Evolutionary conservation across 371 early-diverging fungal genomes (phyloP).

Genomic region (Thermomucor indicae-seudaticae): DNA sequence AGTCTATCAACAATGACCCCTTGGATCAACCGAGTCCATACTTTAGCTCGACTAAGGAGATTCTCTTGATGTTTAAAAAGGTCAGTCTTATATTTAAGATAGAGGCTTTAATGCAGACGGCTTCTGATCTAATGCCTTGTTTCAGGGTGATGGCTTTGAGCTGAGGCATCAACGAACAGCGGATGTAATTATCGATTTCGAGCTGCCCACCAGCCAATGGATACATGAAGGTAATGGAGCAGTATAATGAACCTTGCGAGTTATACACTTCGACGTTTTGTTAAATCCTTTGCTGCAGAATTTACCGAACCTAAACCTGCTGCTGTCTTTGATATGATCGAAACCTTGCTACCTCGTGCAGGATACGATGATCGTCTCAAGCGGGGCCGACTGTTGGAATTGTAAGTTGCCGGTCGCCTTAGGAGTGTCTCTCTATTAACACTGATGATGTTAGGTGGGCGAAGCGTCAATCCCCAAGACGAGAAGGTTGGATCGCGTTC

Average conservation of each 20-base stretch:
- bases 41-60: conserved; percentile 49
- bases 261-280: background rate
- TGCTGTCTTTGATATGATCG: conserved; percentile 60
- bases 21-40: conserved; percentile 47
- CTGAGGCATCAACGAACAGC: conserved; percentile 62
- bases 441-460: conserved; percentile 29
- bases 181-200: conserved; percentile 64
- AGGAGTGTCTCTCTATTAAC: background rate
- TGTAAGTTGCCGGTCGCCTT: conserved; percentile 25
- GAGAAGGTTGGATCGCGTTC: conserved; percentile 60
- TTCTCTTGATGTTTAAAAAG: conserved; percentile 62
- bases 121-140: background rate
- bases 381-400: conserved; percentile 50
- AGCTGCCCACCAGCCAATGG: conserved; percentile 48
- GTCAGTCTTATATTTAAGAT: conserved; percentile 18
- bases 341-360: conserved; percentile 57
- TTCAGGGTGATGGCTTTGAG: conserved; percentile 57
- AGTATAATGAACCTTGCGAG: too few species aligned
- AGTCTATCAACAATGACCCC: conserved; percentile 46
- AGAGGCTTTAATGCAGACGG: background rate
- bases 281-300: conserved; percentile 11
- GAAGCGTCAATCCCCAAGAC: conserved; percentile 28
- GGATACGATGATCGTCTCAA: conserved; percentile 32
- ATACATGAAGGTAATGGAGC: conserved; percentile 27
- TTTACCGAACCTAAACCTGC: conserved; percentile 58